Percentiles rank a stretch among this genome's conserved stretches.
phyloP scores from a whole-genome alignment of 2,329 filamentous ascomycete species.

The Penicillium sumatraense region DNA sequence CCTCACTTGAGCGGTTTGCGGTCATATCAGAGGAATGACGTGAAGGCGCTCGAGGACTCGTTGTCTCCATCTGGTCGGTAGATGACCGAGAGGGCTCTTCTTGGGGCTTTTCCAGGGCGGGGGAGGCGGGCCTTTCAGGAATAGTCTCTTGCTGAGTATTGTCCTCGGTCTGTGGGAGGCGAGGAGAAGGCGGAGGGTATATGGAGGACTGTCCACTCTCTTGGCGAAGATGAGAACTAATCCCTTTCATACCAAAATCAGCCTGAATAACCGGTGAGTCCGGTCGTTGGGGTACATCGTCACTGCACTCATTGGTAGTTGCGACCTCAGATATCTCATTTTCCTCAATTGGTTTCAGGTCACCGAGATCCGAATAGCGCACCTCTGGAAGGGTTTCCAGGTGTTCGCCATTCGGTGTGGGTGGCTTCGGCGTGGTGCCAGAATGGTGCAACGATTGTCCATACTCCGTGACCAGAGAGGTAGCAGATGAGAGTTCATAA shows the following conservation, averaged over 20 bases:
- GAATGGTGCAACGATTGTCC: conserved; percentile 45
- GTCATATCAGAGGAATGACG: conserved; percentile 15
- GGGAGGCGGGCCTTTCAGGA: background rate
- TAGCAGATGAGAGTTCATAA: conserved; percentile 27
- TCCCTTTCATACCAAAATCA: conserved; percentile 64
- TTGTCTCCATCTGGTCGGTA: background rate
- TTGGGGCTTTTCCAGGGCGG: background rate
- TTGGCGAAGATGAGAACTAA: conserved; percentile 80
- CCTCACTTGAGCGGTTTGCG: conserved; percentile 18
- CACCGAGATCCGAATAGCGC: conserved; percentile 42
- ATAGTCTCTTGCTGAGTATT: background rate
- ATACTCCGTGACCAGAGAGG: conserved; percentile 35
- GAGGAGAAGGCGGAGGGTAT: conserved; percentile 59
- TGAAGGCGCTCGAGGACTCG: conserved; percentile 16
- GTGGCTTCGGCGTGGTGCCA: conserved; percentile 37
- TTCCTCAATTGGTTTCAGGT: conserved; percentile 48
- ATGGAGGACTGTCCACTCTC: conserved; percentile 83
- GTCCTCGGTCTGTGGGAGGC: conserved; percentile 34
- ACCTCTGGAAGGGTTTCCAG: conserved; percentile 40
- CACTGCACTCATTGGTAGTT: conserved; percentile 1
- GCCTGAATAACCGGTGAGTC: conserved; percentile 80
- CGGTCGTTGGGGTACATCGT: conserved; percentile 33
- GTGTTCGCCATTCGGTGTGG: conserved; percentile 33
- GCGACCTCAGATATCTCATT: conserved; percentile 25
- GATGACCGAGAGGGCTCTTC: conserved; percentile 3